Evolutionary conservation across 1,139 yeast genomes (phyloP), one percentile per base, ranked within the genome.

Genomic region (Candida labiduridarum): DNA sequence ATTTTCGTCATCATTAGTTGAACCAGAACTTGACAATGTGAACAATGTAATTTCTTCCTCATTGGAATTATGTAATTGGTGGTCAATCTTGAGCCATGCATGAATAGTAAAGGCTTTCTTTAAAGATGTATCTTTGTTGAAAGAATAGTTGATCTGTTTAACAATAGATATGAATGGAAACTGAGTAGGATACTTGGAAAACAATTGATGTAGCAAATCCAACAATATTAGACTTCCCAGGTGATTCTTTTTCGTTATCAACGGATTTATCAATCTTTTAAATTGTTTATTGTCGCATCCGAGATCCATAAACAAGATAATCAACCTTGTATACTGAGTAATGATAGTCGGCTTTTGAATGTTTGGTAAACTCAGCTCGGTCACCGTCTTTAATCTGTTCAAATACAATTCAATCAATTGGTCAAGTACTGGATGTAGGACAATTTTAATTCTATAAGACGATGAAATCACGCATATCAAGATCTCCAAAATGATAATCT

Each of bases 11-110:
- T 64, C 59, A 10, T 69, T 56, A 3, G 63, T 54, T 2, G 56
- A 34, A 33, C 66, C 61, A 15, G 77, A 65, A 48, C 65, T 66
- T 2, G 76, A 61, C 4, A 75, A 55, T 31, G 62, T 59, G 43
- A 72, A 62, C 33, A 74, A 55, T 3, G 68, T 60, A 7, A 59
- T 47, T 3, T 63, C 63, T 16, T 63, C 65, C 3, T 60, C 62
- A 38, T 47, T 52, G 12, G 30, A 10, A 3, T 30, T 15, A 39
- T 51, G 47, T 38, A 49, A 44, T 47, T 56, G 47, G 62, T 49
- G 53, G 43, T 60, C 61, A 22, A 73, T 47, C 52, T 69, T 72
- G 53, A 75, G 64, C 79, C 80, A 75, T 1, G 72, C 54, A 30
- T 70, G 72, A 7, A 76, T 59, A 2, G 78, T 59, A 47, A 72